phyloP scores from a whole-genome alignment of 192 early-diverging fungal species.

The Ambispora gerdemannii region DNA sequence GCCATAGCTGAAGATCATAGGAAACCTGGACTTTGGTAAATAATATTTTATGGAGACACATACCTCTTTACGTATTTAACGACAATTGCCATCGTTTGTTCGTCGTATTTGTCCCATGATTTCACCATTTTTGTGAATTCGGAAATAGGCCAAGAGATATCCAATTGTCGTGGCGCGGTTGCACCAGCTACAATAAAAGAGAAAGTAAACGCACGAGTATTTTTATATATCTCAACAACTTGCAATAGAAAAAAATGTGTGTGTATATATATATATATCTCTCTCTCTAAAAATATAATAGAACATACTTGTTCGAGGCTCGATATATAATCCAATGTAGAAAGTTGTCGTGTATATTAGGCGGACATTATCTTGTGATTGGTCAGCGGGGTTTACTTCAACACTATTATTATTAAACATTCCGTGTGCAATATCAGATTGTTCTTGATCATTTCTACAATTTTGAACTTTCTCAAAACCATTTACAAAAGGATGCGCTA shows the following conservation, averaged over 20 bases:
- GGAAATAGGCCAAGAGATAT: slow-evolving; percentile 74
- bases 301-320: slow-evolving; percentile 49
- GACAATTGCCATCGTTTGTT: slow-evolving; percentile 61
- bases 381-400: slow-evolving; percentile 24
- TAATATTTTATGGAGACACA: neutral
- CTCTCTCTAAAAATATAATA: too few species aligned
- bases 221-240: slow-evolving; percentile 27
- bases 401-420: slow-evolving; percentile 42
- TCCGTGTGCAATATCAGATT: slow-evolving; percentile 64
- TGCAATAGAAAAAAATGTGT: slow-evolving; percentile 1
- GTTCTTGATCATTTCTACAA: slow-evolving; percentile 67
- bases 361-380: slow-evolving; percentile 28
- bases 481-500: slow-evolving; percentile 91
- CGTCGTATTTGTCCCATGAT: slow-evolving; percentile 74
- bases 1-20: neutral
- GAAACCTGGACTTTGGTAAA: neutral
- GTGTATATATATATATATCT: neutral
- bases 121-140: slow-evolving; percentile 86
- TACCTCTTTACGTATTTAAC: slow-evolving; percentile 60
- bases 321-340: slow-evolving; percentile 82
- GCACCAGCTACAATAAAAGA: slow-evolving; percentile 35
- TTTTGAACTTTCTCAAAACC: slow-evolving; percentile 68
- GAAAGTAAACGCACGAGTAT: slow-evolving; percentile 37
- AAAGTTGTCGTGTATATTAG: slow-evolving; percentile 75
- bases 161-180: slow-evolving; percentile 60